phyloP scores from a whole-genome alignment of 2,329 filamentous ascomycete genomes.

The Verticillium dahliae region DNA sequence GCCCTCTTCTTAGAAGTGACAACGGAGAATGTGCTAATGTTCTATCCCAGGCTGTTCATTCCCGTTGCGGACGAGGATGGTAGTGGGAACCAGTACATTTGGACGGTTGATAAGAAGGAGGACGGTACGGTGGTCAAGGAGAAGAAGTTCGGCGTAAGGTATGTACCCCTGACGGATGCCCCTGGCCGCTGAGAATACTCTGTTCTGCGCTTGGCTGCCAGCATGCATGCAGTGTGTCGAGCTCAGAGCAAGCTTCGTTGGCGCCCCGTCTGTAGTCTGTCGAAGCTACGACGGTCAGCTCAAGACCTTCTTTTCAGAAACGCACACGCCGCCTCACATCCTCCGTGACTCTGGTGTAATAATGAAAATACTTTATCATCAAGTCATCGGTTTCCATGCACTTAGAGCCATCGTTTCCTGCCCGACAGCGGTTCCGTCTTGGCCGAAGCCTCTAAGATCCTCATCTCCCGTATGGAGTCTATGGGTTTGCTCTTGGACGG shows the following conservation, averaged over 20 bases:
- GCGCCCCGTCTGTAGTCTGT: too few relatives aligned
- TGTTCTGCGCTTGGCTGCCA: too few relatives aligned
- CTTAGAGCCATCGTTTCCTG: neutral
- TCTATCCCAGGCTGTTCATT: constrained; percentile 58
- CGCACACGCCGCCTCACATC: too few relatives aligned
- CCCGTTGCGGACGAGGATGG: constrained; percentile 54
- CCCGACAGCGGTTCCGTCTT: neutral
- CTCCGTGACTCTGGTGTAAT: too few relatives aligned
- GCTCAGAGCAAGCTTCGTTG: neutral
- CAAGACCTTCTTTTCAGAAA: too few relatives aligned
- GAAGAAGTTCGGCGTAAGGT: constrained; percentile 64
- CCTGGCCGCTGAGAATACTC: constrained; percentile 26
- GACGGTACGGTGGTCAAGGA: constrained; percentile 54
- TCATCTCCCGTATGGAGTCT: neutral
- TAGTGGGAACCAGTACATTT: constrained; percentile 57
- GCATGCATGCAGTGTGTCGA: too few relatives aligned
- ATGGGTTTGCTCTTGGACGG: neutral
- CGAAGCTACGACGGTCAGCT: too few relatives aligned
- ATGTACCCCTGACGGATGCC: constrained; percentile 71
- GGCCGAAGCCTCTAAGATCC: neutral
- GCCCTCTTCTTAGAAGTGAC: constrained; percentile 6
- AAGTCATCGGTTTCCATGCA: neutral
- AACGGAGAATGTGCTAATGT: constrained; percentile 6
- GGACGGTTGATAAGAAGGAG: constrained; percentile 65
- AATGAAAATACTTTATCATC: neutral